Conservation (phyloP, 2,329 filamentous ascomycete species). For the Pseudogymnoascus sp. region DNA sequence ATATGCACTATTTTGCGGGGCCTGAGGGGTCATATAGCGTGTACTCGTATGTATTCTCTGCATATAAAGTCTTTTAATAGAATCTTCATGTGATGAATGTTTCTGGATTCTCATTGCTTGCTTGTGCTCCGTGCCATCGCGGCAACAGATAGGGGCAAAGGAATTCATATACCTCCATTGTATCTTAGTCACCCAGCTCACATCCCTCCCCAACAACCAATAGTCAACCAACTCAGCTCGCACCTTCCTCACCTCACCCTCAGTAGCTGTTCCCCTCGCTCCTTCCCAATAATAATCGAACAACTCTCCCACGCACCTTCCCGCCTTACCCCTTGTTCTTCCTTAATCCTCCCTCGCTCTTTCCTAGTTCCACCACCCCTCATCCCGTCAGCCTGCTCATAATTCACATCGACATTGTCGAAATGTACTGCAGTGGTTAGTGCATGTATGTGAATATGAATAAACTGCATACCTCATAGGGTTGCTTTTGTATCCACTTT, state of each 20-base stretch:
- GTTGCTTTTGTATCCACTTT: neutral
- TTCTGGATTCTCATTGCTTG: neutral
- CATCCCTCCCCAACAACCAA: too few species aligned
- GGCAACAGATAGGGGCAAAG: too few species aligned
- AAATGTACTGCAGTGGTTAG: neutral
- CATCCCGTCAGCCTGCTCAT: neutral
- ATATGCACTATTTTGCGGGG: neutral
- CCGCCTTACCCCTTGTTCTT: neutral
- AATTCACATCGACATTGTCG: too few species aligned
- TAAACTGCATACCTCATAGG: neutral
- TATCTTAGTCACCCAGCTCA: too few species aligned
- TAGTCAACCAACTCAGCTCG: neutral
- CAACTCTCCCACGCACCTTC: too few species aligned
- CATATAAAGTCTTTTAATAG: conserved; percentile 4
- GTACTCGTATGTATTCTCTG: neutral
- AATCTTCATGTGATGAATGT: neutral
- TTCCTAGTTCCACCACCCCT: neutral
- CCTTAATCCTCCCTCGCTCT: neutral
- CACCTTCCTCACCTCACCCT: neutral
- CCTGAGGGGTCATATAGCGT: neutral
- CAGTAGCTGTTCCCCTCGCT: neutral
- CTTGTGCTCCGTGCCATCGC: too few species aligned
- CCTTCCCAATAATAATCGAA: neutral
- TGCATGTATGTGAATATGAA: neutral
- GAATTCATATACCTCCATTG: too few species aligned